Base-by-base conservation (phyloP, 2,329 filamentous ascomycete genomes). In the Mollisiaceae sp. region DNA sequence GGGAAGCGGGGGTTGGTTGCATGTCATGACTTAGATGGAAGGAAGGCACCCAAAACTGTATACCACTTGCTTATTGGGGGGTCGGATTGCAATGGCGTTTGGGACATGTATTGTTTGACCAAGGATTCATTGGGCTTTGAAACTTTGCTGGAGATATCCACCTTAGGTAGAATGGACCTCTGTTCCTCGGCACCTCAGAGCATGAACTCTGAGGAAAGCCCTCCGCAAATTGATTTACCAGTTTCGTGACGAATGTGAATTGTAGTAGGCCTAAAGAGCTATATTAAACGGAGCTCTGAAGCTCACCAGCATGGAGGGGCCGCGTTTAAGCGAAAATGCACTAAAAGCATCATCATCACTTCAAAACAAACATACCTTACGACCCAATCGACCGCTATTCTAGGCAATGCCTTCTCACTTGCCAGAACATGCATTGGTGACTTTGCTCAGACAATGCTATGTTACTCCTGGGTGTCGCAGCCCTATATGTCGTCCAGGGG, bases 101-200 rank as follows among this genome's bases (percentile, higher is more conserved):
- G 55, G 65, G 52, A 52, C 32, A n/a, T 54, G 50, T 32, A 35
- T 62, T 52, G 41, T 27, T 57, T 57, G 32, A 38, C 45, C 60
- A 38, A 59, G 41, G 56, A 39, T 54, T 63, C 45, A 24, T 8
- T 9, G 20, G 15, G 52, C 32, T 62, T 39, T 52, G 66, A 60
- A 38, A 6, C 20, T 32, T 59, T 35, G 60, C 39, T 27, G 45
- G 56, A 59, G 38, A 47, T 39, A 63, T 32, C n/a, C 50, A 60
- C 24, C 35, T 60, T 68, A 70, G 62, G 65, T 69, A 75, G 66
- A 75, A 75, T 73, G 68, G 62, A 74, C 50, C 64, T 58, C 67
- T 69, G 58, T 69, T 39, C 69, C 63, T 45, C 61, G 66, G 73
- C 67, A 65, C 66, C 64, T 70, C 67, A 68, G 68, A 71, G 70